A percentile compares a stretch with the other conserved stretches of the same genome.
These are phyloP conservation scores for Paxillus rubicundulus DNA, from an alignment of 768 basidiomycete species.

Conservation along the genomic window DNA sequence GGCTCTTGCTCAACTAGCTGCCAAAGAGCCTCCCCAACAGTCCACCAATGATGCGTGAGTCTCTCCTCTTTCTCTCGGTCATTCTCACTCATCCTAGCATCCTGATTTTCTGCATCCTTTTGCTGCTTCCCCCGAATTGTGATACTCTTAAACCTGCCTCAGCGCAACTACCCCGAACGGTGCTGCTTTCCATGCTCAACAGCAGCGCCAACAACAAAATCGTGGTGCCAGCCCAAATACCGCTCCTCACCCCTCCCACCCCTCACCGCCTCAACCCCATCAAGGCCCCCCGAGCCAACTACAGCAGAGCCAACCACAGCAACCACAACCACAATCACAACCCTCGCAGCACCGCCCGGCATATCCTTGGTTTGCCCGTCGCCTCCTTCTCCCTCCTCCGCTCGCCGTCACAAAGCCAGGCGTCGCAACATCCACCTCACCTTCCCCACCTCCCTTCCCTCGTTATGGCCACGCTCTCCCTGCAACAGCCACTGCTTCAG, in stretches of 20 bases:
- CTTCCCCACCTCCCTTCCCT: slow-evolving; percentile 89
- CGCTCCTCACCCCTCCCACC: slow-evolving; percentile 28
- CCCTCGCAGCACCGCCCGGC: slow-evolving; percentile 50
- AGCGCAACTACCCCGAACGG: slow-evolving; percentile 23
- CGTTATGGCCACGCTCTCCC: slow-evolving; percentile 95
- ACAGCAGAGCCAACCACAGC: slow-evolving; percentile 29
- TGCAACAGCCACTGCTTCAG: slow-evolving; percentile 66
- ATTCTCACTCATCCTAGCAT: background rate
- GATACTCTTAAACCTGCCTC: background rate
- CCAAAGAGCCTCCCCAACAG: slow-evolving; percentile 29
- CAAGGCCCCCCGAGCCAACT: slow-evolving; percentile 17
- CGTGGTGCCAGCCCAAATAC: slow-evolving; percentile 33
- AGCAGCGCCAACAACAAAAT: slow-evolving; percentile 36
- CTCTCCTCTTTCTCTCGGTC: slow-evolving; percentile 1
- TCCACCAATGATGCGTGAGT: slow-evolving; percentile 38
- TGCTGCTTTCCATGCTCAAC: slow-evolving; percentile 26
- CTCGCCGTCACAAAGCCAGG: slow-evolving; percentile 62
- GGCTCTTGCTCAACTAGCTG: slow-evolving; percentile 58
- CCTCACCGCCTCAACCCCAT: slow-evolving; percentile 24
- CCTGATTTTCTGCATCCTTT: background rate
- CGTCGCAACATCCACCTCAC: slow-evolving; percentile 57
- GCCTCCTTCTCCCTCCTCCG: slow-evolving; percentile 68
- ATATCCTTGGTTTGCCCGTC: slow-evolving; percentile 83
- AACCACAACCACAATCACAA: slow-evolving; percentile 26
- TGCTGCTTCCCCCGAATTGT: background rate